These are phyloP conservation scores for Leccinellum rugosiceps DNA, from an alignment of 768 basidiomycete species.

Conservation along the genomic window DNA sequence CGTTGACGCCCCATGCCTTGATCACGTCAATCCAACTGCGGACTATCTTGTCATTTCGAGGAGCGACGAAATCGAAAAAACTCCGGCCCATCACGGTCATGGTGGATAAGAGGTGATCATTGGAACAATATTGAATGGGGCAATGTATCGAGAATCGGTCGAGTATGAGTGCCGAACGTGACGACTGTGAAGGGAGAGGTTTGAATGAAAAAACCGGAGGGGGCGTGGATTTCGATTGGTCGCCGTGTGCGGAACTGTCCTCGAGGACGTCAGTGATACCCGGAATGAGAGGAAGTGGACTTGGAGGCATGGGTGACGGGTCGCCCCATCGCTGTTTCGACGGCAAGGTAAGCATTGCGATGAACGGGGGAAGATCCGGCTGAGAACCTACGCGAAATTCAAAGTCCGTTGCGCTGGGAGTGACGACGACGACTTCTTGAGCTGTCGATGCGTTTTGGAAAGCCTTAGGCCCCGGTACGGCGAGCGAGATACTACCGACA, in stretches of 20 bases:
- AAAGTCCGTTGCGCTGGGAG: slow-evolving; percentile 53
- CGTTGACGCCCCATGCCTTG: slow-evolving; percentile 83
- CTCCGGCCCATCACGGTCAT: slow-evolving; percentile 57
- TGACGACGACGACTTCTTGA: slow-evolving; percentile 74
- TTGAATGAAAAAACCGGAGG: slow-evolving; percentile 47
- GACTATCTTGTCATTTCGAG: slow-evolving; percentile 62
- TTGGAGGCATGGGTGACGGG: slow-evolving; percentile 59
- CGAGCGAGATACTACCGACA: slow-evolving; percentile 78
- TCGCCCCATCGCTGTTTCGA: slow-evolving; percentile 61
- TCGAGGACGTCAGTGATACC: slow-evolving; percentile 14
- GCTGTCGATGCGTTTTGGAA: slow-evolving; percentile 81
- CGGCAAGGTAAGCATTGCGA: slow-evolving; percentile 8
- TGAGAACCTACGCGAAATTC: slow-evolving; percentile 46
- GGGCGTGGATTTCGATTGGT: slow-evolving; percentile 1
- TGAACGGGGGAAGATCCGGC: slow-evolving; percentile 6
- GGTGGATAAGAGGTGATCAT: slow-evolving; percentile 62
- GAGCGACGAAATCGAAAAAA: slow-evolving; percentile 74
- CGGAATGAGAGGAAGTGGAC: slow-evolving; percentile 36
- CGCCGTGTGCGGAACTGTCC: slow-evolving; percentile 3
- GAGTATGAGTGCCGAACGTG: slow-evolving; percentile 77
- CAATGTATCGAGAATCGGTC: slow-evolving; percentile 70
- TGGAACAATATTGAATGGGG: slow-evolving; percentile 68
- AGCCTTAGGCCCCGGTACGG: slow-evolving; percentile 68
- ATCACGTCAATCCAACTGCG: slow-evolving; percentile 73
- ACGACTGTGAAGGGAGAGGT: slow-evolving; percentile 65